Base-by-base conservation (phyloP, 2,329 filamentous ascomycete genomes). In the Alternaria brassicae region DNA sequence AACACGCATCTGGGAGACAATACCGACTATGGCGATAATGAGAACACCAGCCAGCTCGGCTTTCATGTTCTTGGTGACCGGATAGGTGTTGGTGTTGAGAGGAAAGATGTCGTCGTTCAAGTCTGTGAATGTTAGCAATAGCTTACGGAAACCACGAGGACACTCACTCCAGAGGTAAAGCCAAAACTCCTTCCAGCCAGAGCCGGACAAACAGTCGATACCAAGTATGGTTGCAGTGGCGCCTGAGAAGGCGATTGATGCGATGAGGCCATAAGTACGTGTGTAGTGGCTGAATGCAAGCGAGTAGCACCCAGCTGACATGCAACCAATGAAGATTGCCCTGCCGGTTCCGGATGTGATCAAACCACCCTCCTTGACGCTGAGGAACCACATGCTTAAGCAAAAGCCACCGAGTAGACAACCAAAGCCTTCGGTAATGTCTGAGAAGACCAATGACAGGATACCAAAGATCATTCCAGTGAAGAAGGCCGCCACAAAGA, bases 181-280 rank as follows among this genome's bases (percentile, higher is more conserved):
- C 94, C 94, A 98, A 68, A 97, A 97, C 76, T 98, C 94, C 77
- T 97, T 97, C 69, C 96, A 81, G 0, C 94, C 94, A n/a, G 93
- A 92, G 62, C 88, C 84, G 70, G 89, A 94, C 70, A 94, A 96
- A 77, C 92, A 96, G 75, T 98, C 94, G 58, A 98, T 91, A 2
- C 94, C 94, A 2, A 98, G 79, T 13, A 96, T 86, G 1, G 90
- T 83, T 3, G 87, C 87, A 0, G 92, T 97, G 3, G 92, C 89
- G 7, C 94, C 94, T 4, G 88, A 85, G 72, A 97, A 96, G 0
- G 93, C 87, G 12, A 92, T 92, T 47, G 86, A 87, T 12, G 82
- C 81, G 36, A 97, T 94, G 48, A 96, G 80, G 2, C 88, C 89
- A 77, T 94, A 94, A 10, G 88, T 86, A 40, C 92, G 86, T 0